Conservation (phyloP, 306 rosid genomes). For the Casuarina glauca region DNA sequence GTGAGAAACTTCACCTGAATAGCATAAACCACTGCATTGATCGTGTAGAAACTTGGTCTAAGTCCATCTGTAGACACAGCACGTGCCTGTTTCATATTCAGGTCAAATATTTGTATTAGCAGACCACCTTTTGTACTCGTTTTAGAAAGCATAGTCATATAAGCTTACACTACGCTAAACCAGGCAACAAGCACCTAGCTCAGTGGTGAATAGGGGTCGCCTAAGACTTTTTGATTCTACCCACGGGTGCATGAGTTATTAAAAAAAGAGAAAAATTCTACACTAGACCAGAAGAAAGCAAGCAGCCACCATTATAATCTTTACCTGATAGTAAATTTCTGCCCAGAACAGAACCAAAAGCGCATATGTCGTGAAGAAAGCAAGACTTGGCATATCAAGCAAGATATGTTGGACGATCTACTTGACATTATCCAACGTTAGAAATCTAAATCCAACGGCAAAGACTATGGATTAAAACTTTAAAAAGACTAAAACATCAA, state of each 20-base stretch:
- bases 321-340: conserved; percentile 95
- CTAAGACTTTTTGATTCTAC: too few relatives aligned
- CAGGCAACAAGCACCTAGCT: not conserved
- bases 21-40: conserved; percentile 82
- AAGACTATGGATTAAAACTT: not conserved
- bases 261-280: too few relatives aligned
- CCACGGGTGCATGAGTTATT: too few relatives aligned
- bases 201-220: too few relatives aligned
- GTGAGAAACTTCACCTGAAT: conserved; percentile 75
- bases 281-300: not conserved
- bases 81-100: conserved; percentile 70
- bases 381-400: conserved; percentile 92
- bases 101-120: conserved; percentile 5
- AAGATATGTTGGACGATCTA: conserved; percentile 85
- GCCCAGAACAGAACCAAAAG: conserved; percentile 97
- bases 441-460: conserved; percentile 5
- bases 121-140: not conserved
- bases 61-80: conserved; percentile 93
- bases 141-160: not conserved
- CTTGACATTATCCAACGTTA: conserved; percentile 30
- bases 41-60: conserved; percentile 79
- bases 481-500: not conserved
- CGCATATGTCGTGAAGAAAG: conserved; percentile 94
- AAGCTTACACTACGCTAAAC: not conserved
- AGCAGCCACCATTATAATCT: conserved; percentile 20